Evolutionary conservation across 208 protist genomes (phyloP).

Genomic region (Trypanosoma mega): DNA sequence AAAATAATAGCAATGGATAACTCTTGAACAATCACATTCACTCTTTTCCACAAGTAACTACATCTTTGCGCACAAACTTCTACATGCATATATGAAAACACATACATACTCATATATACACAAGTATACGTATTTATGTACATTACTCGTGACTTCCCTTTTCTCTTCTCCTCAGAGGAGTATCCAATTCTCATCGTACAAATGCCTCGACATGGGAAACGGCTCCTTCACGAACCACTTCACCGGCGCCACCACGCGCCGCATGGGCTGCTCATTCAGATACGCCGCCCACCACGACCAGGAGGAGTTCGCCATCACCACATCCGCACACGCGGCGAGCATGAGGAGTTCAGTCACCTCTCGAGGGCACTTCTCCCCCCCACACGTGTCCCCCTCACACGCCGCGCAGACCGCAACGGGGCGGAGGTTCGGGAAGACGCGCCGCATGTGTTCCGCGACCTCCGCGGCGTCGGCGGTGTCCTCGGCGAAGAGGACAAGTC

Average conservation of each 20-base stretch:
- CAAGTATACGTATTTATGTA: no score
- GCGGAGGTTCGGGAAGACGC: conserved; percentile 54
- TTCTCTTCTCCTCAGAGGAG: conserved; percentile 31
- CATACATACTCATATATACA: no score
- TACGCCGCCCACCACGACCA: conserved; percentile 90
- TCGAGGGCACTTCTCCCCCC: conserved; percentile 21
- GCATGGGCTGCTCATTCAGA: conserved; percentile 55
- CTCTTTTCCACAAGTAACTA: no score
- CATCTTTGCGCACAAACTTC: no score
- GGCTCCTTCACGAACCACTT: conserved; percentile 80
- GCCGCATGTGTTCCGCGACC: conserved; percentile 47
- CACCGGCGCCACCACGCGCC: conserved; percentile 65
- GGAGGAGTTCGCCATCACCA: conserved; percentile 87
- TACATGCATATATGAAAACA: no score
- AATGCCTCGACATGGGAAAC: conserved; percentile 68
- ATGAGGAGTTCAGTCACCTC: conserved; percentile 84
- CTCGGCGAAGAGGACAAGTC: conserved; percentile 81
- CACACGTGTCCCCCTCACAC: conserved; percentile 22
- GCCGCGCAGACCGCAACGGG: conserved; percentile 45
- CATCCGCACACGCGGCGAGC: conserved; percentile 77
- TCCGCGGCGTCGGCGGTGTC: conserved; percentile 50
- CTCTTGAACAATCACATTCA: no score
- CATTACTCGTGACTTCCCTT: neutral
- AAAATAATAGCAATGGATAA: no score
- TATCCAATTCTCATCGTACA: conserved; percentile 78